phyloP scores from a whole-genome alignment of 73 alveolate genomes.

The Diophrys appendiculata region DNA sequence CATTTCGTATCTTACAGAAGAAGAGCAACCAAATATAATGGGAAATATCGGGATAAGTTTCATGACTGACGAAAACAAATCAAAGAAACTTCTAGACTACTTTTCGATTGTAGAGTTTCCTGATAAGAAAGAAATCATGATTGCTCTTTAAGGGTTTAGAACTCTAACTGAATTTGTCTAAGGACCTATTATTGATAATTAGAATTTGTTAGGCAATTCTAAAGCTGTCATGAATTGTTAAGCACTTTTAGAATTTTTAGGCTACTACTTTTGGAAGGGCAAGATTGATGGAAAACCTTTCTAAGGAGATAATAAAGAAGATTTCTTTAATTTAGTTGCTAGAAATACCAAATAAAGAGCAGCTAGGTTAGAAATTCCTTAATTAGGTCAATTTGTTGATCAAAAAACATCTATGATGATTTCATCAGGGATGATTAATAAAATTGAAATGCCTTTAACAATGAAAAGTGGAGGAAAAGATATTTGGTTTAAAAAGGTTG shows the following conservation, averaged over 20 bases:
- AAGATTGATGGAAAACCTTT: constrained; percentile 4
- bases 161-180: background rate
- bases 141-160: background rate
- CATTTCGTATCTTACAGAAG: background rate
- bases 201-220: background rate
- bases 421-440: background rate
- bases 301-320: constrained; percentile 12
- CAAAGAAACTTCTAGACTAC: constrained; percentile 4
- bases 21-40: background rate
- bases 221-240: background rate
- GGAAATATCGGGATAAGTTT: background rate
- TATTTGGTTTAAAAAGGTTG: background rate
- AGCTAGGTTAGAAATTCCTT: background rate
- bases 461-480: background rate
- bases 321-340: background rate
- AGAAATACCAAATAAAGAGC: background rate
- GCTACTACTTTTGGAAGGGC: constrained; percentile 17
- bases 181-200: background rate
- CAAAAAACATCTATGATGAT: background rate
- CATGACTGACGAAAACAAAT: background rate
- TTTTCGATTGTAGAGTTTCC: background rate
- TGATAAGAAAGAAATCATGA: background rate
- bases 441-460: background rate
- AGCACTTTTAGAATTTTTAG: background rate
- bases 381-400: background rate